Evolutionary conservation across 148 eudicot species (phyloP).

Genomic region (Chenopodium quinoa): DNA sequence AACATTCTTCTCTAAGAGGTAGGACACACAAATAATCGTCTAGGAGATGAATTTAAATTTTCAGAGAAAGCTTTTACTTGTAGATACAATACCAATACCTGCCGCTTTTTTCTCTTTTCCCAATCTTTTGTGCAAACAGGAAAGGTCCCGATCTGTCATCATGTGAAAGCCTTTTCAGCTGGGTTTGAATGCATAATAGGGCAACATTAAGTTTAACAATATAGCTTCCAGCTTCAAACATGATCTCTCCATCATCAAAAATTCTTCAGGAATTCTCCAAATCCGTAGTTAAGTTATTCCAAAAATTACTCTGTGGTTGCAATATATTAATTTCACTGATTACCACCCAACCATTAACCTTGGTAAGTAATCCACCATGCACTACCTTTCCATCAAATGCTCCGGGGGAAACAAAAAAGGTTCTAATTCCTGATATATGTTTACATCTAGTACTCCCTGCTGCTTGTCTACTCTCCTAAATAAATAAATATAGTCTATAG

Average conservation of each 20-base stretch:
- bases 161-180: neutral
- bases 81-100: neutral
- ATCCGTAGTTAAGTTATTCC: neutral
- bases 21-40: neutral
- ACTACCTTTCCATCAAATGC: neutral
- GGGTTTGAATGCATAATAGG: neutral
- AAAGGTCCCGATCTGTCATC: neutral
- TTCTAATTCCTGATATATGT: neutral
- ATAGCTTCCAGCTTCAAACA: neutral
- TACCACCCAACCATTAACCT: neutral
- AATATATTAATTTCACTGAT: neutral
- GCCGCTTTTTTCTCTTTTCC: neutral
- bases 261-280: neutral
- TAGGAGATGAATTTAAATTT: neutral
- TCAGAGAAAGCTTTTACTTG: neutral
- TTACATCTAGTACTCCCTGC: neutral
- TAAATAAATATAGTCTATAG: no score
- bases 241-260: neutral
- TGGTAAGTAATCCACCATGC: neutral
- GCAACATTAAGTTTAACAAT: neutral
- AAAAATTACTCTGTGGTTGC: neutral
- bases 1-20: neutral
- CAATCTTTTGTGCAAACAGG: neutral
- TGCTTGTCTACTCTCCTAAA: neutral
- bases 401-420: neutral